Conservation (phyloP, 192 early-diverging fungal species). For the Backusella luteola region DNA sequence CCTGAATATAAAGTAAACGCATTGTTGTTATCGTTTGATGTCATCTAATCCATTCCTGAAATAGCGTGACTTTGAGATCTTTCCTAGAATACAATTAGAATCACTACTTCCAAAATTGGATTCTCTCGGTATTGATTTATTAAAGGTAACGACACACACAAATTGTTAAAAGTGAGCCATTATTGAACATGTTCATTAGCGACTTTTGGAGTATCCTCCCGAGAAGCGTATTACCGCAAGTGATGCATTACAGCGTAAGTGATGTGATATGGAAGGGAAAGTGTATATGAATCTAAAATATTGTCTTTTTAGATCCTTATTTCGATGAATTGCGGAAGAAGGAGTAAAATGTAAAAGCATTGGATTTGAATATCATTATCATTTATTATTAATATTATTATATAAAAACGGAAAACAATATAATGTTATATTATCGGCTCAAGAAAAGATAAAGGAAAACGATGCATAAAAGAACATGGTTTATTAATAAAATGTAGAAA, state of each 20-base stretch:
- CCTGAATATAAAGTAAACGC: slow-evolving; percentile 80
- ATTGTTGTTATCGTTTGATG: background rate
- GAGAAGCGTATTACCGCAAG: slow-evolving; percentile 79
- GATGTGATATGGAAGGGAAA: background rate
- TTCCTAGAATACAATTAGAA: slow-evolving; percentile 68
- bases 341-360: slow-evolving; percentile 3
- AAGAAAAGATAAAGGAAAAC: background rate
- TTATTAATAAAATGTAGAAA: no score
- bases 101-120: slow-evolving; percentile 82
- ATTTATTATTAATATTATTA: background rate
- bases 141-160: slow-evolving; percentile 47
- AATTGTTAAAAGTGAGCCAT: background rate
- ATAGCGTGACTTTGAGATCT: slow-evolving; percentile 73
- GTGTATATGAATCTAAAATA: background rate
- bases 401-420: background rate
- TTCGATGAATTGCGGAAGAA: slow-evolving; percentile 39
- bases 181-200: slow-evolving; percentile 11
- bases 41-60: background rate
- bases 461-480: no score
- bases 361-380: background rate
- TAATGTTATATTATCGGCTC: background rate
- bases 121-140: slow-evolving; percentile 79
- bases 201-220: slow-evolving; percentile 74
- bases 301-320: slow-evolving; percentile 32
- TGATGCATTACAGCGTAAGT: slow-evolving; percentile 60